Conservation (phyloP, 345 rosid genomes). For the Euphorbia tirucalli region DNA sequence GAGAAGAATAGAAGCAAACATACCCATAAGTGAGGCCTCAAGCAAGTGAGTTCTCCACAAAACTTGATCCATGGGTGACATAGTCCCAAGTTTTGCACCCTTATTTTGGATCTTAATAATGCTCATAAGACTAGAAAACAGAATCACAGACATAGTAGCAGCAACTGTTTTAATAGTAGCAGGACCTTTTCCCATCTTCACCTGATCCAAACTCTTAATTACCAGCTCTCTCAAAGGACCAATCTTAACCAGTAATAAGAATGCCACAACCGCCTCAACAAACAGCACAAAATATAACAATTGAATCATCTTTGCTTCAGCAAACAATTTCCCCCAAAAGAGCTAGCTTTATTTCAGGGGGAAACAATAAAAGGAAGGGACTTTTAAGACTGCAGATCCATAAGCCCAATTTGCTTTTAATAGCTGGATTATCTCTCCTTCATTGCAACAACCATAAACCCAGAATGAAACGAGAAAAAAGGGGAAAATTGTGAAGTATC, state of each 20-base stretch:
- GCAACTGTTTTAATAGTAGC: constrained; percentile 97
- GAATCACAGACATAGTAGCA: constrained; percentile 83
- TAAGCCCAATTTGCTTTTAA: constrained; percentile 1
- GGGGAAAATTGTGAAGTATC: background rate
- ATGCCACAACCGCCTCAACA: constrained; percentile 68
- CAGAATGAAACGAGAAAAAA: background rate
- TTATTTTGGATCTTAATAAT: constrained; percentile 95
- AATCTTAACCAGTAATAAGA: constrained; percentile 69
- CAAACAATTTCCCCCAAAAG: constrained; percentile 15
- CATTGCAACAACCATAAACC: background rate
- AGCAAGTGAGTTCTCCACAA: constrained; percentile 97
- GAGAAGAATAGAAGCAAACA: constrained; percentile 10
- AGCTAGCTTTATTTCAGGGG: constrained; percentile 5
- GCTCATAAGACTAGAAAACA: constrained; percentile 75
- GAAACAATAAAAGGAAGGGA: background rate
- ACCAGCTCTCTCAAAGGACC: constrained; percentile 93
- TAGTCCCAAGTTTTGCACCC: constrained; percentile 93
- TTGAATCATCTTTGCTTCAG: constrained; percentile 63
- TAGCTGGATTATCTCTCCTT: background rate
- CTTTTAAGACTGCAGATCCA: constrained; percentile 1
- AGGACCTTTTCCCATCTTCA: constrained; percentile 85
- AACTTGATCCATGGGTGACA: constrained; percentile 99
- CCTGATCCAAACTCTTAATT: constrained; percentile 80
- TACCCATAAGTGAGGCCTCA: constrained; percentile 95
- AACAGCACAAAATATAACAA: constrained; percentile 75